A percentile compares a stretch with the other conserved stretches of the same genome.
Conservation (phyloP, 805 yeast genomes). For the Babjeviella inositovora region DNA sequence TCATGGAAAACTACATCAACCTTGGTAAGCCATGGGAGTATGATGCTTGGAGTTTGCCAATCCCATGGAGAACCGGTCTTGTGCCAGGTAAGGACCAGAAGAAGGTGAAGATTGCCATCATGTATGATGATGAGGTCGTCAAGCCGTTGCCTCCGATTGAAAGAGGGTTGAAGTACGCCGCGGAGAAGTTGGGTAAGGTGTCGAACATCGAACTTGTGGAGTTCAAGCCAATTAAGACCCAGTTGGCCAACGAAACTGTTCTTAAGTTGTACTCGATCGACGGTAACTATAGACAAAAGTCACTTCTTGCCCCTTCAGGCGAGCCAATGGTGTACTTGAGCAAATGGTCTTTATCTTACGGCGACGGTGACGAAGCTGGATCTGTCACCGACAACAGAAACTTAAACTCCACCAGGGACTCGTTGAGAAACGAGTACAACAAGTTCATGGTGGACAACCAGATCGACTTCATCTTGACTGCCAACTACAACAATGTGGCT, state of each 20-base stretch:
- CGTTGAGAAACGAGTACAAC: slow-evolving; percentile 38
- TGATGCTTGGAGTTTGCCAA: slow-evolving; percentile 31
- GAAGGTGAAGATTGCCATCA: slow-evolving; percentile 39
- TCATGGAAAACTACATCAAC: slow-evolving; percentile 47
- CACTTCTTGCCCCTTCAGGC: slow-evolving; percentile 38
- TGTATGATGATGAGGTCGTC: slow-evolving; percentile 49
- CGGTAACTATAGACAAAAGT: slow-evolving; percentile 44
- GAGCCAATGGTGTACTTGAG: slow-evolving; percentile 56
- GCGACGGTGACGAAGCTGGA: slow-evolving; percentile 33
- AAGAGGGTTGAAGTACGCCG: slow-evolving; percentile 38
- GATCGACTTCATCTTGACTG: slow-evolving; percentile 53
- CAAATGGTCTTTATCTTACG: slow-evolving; percentile 40
- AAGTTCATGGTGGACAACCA: slow-evolving; percentile 33
- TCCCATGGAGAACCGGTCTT: too few species aligned
- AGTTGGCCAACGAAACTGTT: slow-evolving; percentile 44
- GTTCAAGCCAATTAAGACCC: slow-evolving; percentile 40
- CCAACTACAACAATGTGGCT: slow-evolving; percentile 58
- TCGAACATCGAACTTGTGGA: slow-evolving; percentile 44
- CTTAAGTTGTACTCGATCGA: slow-evolving; percentile 43
- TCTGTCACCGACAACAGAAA: slow-evolving; percentile 36
- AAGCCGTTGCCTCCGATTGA: slow-evolving; percentile 52
- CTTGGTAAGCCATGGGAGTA: slow-evolving; percentile 48
- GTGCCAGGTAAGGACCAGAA: slow-evolving; percentile 17
- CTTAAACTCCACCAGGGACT: slow-evolving; percentile 39
- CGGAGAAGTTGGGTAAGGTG: slow-evolving; percentile 30